Conservation (phyloP, 805 yeast species). For the Kluyveromyces dobzhanskii region DNA sequence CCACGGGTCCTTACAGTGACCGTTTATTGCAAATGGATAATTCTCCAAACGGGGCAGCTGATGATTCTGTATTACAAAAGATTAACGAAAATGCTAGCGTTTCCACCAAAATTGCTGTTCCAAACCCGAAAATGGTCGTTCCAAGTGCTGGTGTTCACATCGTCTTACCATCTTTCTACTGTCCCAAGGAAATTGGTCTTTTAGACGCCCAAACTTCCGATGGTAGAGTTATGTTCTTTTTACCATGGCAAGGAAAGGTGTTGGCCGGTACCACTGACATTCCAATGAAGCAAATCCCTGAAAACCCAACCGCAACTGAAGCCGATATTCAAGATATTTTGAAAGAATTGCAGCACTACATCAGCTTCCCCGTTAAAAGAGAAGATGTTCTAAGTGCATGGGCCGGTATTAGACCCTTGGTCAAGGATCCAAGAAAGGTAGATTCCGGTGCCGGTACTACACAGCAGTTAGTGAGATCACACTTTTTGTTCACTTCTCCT, state of each 20-base stretch:
- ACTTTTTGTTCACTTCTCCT: conserved; percentile 62
- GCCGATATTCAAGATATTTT: conserved; percentile 83
- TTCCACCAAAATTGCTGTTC: conserved; percentile 27
- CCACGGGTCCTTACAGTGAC: conserved; percentile 93
- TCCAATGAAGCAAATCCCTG: conserved; percentile 63
- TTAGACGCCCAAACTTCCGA: conserved; percentile 89
- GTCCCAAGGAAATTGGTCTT: conserved; percentile 80
- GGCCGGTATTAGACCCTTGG: conserved; percentile 96
- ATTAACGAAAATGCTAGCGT: conserved; percentile 13
- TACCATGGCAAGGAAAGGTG: conserved; percentile 97
- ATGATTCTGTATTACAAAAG: conserved; percentile 33
- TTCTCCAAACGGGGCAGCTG: conserved; percentile 56
- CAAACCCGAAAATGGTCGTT: conserved; percentile 70
- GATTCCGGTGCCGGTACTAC: conserved; percentile 47
- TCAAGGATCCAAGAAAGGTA: conserved; percentile 61
- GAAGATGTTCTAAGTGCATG: conserved; percentile 91
- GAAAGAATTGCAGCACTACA: conserved; percentile 80
- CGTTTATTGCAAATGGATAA: conserved; percentile 79
- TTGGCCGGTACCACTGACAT: conserved; percentile 96
- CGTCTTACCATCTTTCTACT: conserved; percentile 84
- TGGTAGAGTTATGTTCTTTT: conserved; percentile 93
- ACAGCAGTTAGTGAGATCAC: conserved; percentile 87
- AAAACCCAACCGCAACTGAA: conserved; percentile 76
- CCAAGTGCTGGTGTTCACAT: conserved; percentile 94
- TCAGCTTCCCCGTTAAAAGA: conserved; percentile 80